phyloP scores from a whole-genome alignment of 371 early-diverging fungal species.

The Batkoa obscura region DNA sequence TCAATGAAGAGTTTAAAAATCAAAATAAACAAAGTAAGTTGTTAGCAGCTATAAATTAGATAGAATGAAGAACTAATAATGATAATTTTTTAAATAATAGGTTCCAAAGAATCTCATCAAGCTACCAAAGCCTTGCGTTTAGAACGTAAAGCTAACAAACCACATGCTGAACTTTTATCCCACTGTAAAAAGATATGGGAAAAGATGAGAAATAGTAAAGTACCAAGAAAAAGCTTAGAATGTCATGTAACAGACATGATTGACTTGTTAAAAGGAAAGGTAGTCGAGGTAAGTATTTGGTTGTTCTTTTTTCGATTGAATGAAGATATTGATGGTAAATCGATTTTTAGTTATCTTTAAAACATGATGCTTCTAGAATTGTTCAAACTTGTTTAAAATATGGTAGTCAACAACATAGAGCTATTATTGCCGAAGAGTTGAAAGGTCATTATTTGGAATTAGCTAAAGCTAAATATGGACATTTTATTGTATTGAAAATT shows the following conservation, averaged over 20 bases:
- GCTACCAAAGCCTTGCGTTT: not conserved
- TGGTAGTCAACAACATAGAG: conserved; percentile 60
- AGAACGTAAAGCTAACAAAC: conserved; percentile 49
- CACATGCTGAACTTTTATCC: conserved; percentile 43
- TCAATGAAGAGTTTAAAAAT: not conserved
- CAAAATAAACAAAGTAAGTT: not conserved
- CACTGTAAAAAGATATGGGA: conserved; percentile 79
- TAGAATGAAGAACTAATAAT: not conserved
- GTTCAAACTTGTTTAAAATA: conserved; percentile 81
- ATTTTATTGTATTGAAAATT: conserved; percentile 71
- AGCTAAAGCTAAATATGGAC: conserved; percentile 65
- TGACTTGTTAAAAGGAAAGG: conserved; percentile 56
- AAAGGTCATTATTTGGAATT: conserved; percentile 51
- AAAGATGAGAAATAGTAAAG: conserved; percentile 50
- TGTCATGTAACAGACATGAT: conserved; percentile 57
- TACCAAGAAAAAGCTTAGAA: conserved; percentile 36
- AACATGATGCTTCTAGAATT: conserved; percentile 88
- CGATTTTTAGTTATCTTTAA: conserved; percentile 53
- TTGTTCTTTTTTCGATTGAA: not conserved
- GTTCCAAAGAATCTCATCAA: conserved; percentile 5
- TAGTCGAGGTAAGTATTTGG: conserved; percentile 41
- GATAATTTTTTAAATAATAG: not conserved
- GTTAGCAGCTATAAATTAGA: not conserved
- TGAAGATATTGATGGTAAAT: not conserved
- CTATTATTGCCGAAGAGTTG: conserved; percentile 61